Base-by-base conservation (phyloP, 176 grass and related monocot genomes). In the Themeda triandra region DNA sequence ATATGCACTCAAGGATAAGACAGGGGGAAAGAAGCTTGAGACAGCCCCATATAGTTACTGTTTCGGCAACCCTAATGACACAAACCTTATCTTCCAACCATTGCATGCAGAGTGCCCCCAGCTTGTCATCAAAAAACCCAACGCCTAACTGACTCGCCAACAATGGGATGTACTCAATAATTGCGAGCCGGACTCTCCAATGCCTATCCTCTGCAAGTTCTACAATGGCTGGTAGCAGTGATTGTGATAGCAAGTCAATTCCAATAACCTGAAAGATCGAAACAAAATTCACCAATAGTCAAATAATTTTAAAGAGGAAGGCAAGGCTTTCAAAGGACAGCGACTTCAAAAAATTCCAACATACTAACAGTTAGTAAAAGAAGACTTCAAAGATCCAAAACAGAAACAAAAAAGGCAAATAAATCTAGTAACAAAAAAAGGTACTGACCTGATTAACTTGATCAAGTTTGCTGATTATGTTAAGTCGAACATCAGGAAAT, bases 41-140 rank as follows among this genome's bases (percentile, higher is more conserved):
- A 68, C 10, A 69, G 21, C 19, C 31, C 32, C 18, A 23, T 21
- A 18, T 9, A 36, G 10, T 39, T 69, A 69, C 19, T 13, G 67
- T 69, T 41, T 10, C n/a, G 66, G 44, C 41, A 44, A 42, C 1
- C n/a, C 13, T 44, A 44, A 44, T 72, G 15, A 28, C 29, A 48
- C 42, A 30, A 29, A 95, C 93, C 93, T 95, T 95, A 91, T 95
- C 93, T 89, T 92, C 93, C 79, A 95, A 88, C 93, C 93, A 95
- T 25, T 92, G 93, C 93, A 95, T 95, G 86, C 93, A 92, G 59
- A 95, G 90, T 82, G 93, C 88, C 54, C 90, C 90, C 63, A 92
- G 75, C 58, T 95, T 95, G 83, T 92, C 93, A 85, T 95, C 86
- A 36, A 95, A 95, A 90, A 95, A 95, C 62, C 88, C 80, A 71